Percentiles rank a stretch among this genome's conserved stretches.
Evolutionary conservation across 805 yeast species (phyloP).

Genomic region (Danielia oregonensis): DNA sequence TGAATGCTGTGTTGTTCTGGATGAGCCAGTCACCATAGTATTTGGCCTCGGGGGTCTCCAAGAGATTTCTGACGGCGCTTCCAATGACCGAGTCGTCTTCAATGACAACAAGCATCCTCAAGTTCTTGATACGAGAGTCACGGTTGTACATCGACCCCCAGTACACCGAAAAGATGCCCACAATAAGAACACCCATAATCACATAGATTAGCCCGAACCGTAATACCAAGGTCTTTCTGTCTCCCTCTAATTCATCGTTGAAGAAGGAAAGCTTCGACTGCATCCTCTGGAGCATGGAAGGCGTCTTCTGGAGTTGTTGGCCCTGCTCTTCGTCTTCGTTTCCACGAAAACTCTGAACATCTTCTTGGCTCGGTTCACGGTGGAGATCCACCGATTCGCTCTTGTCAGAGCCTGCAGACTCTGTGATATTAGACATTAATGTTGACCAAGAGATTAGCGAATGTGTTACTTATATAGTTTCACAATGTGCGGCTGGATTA

Average conservation of each 20-base stretch:
- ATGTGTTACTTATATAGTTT: no score
- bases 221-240: constrained; percentile 17
- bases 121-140: constrained; percentile 23
- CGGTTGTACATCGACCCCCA: constrained; percentile 47
- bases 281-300: constrained; percentile 17
- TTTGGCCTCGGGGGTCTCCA: constrained; percentile 17
- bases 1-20: constrained; percentile 25
- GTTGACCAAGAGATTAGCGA: no score
- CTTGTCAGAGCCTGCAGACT: no score
- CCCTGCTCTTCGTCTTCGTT: no score
- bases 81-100: constrained; percentile 32
- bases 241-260: constrained; percentile 19
- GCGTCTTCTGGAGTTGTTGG: constrained; percentile 7
- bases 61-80: constrained; percentile 16
- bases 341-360: no score
- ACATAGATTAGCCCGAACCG: constrained; percentile 21
- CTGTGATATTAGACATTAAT: no score
- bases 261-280: constrained; percentile 31
- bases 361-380: no score
- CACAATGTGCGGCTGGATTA: no score
- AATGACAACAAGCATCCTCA: constrained; percentile 37
- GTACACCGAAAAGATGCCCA: constrained; percentile 41
- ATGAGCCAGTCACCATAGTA: constrained; percentile 36
- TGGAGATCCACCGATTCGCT: no score
- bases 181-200: constrained; percentile 32